A percentile compares a stretch with the other conserved stretches of the same genome.
Conservation (phyloP, 2,329 filamentous ascomycete species). For the Fusarium irregulare region DNA sequence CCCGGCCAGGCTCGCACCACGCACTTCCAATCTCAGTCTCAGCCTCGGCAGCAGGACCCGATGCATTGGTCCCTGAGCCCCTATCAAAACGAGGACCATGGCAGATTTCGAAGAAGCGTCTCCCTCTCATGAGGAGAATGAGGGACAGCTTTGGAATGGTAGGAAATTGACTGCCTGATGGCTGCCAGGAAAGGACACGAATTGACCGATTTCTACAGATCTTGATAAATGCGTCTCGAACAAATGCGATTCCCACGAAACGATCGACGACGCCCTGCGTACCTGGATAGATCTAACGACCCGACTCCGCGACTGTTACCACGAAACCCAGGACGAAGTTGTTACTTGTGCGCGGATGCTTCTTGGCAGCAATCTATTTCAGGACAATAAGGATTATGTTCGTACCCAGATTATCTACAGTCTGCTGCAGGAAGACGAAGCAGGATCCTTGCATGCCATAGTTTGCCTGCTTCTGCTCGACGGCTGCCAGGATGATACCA, state of each 20-base stretch:
- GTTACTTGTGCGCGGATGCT: conserved; percentile 83
- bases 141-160: conserved; percentile 93
- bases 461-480: conserved; percentile 88
- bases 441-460: conserved; percentile 82
- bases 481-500: conserved; percentile 79
- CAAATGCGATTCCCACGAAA: conserved; percentile 64
- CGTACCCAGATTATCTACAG: conserved; percentile 93
- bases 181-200: conserved; percentile 10
- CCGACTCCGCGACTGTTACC: conserved; percentile 78
- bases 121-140: conserved; percentile 79
- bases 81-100: conserved; percentile 56
- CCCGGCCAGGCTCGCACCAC: conserved; percentile 12
- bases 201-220: conserved; percentile 52
- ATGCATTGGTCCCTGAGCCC: conserved; percentile 51
- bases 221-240: conserved; percentile 60
- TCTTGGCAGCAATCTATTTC: conserved; percentile 79
- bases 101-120: conserved; percentile 71
- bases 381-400: conserved; percentile 82
- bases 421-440: conserved; percentile 88
- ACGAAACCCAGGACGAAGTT: conserved; percentile 81
- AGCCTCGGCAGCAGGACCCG: conserved; percentile 43
- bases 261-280: conserved; percentile 86
- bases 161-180: conserved; percentile 31
- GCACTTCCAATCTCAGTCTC: conserved; percentile 8
- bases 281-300: conserved; percentile 84